Percentiles rank a stretch among this genome's conserved stretches.
Conservation (phyloP, 2,329 filamentous ascomycete species). For the Podosphaera leucotricha region DNA sequence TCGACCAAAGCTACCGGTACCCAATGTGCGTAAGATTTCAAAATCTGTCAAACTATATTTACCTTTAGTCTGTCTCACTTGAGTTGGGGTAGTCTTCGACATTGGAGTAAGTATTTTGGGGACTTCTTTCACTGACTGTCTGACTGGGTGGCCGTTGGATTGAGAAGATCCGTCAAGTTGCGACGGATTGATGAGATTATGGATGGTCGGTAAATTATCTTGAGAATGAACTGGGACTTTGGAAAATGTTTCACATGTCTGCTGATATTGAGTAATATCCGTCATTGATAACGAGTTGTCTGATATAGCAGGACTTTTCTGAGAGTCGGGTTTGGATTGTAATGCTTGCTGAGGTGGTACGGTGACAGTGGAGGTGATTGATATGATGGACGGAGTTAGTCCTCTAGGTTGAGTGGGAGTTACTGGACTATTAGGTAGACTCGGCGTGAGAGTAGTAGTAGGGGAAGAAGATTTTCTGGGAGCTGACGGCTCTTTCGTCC, state of each 20-base stretch:
- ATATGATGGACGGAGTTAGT: conserved; percentile 20
- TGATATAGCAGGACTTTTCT: conserved; percentile 12
- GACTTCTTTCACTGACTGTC: not conserved
- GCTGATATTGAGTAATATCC: conserved; percentile 14
- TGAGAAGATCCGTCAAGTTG: conserved; percentile 24
- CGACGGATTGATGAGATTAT: conserved; percentile 54
- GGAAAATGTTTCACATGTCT: conserved; percentile 10
- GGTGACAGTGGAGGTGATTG: conserved; percentile 18
- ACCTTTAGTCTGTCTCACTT: conserved; percentile 59
- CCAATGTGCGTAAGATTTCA: conserved; percentile 67
- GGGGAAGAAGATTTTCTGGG: conserved; percentile 45
- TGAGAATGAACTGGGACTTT: conserved; percentile 12
- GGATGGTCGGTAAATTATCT: conserved; percentile 59
- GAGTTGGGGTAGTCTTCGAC: conserved; percentile 3
- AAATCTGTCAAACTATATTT: conserved; percentile 94
- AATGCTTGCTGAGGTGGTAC: conserved; percentile 11
- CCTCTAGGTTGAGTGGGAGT: conserved; percentile 32
- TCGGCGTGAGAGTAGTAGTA: conserved; percentile 40
- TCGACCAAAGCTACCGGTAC: conserved; percentile 88
- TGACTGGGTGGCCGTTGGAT: conserved; percentile 9
- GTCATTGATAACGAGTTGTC: conserved; percentile 15
- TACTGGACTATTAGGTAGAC: conserved; percentile 38
- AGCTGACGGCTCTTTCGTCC: conserved; percentile 68
- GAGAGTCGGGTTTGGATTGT: conserved; percentile 2
- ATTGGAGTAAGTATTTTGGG: not conserved